These are phyloP conservation scores for Penicillium canescens DNA, from an alignment of 495 filamentous ascomycete genomes.

Conservation along the genomic window DNA sequence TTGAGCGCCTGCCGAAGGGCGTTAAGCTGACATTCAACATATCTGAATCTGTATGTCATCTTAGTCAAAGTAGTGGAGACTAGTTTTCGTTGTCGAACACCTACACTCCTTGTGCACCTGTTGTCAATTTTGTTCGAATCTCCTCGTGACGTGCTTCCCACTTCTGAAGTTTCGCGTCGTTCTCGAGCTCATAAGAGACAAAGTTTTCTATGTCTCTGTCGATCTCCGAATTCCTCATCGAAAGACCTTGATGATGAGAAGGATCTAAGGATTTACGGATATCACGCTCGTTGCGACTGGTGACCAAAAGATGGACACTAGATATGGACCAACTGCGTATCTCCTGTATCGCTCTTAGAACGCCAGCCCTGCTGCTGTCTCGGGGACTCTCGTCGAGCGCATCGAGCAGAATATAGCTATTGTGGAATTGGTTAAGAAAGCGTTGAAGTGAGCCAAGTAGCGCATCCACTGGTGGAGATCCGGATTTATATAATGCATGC, in stretches of 20 bases:
- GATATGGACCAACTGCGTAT: conserved; percentile 26
- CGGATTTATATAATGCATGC: conserved; percentile 4
- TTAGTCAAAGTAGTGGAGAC: too few relatives aligned
- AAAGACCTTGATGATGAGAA: conserved; percentile 12
- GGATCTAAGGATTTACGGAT: conserved; percentile 29
- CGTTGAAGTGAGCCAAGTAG: conserved; percentile 17
- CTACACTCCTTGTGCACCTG: too few relatives aligned
- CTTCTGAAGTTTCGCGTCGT: conserved; percentile 24
- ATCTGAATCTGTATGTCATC: conserved; percentile 41
- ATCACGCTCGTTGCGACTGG: conserved; percentile 37
- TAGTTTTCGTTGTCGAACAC: conserved; percentile 9
- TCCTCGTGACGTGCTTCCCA: conserved; percentile 27
- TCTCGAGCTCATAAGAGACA: conserved; percentile 26
- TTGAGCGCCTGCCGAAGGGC: conserved; percentile 22
- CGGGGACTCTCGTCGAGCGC: conserved; percentile 30
- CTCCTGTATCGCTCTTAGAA: conserved; percentile 22
- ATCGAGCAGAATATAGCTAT: conserved; percentile 31
- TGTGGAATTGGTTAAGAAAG: conserved; percentile 13
- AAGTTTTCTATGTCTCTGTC: conserved; percentile 34
- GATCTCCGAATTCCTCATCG: conserved; percentile 25
- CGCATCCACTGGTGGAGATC: conserved; percentile 8
- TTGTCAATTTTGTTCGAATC: too few relatives aligned
- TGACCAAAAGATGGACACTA: conserved; percentile 36
- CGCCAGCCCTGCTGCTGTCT: conserved; percentile 10
- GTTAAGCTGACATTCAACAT: conserved; percentile 39